Evolutionary conservation across 148 eudicot genomes (phyloP).

Genomic region (Rheum nobile): DNA sequence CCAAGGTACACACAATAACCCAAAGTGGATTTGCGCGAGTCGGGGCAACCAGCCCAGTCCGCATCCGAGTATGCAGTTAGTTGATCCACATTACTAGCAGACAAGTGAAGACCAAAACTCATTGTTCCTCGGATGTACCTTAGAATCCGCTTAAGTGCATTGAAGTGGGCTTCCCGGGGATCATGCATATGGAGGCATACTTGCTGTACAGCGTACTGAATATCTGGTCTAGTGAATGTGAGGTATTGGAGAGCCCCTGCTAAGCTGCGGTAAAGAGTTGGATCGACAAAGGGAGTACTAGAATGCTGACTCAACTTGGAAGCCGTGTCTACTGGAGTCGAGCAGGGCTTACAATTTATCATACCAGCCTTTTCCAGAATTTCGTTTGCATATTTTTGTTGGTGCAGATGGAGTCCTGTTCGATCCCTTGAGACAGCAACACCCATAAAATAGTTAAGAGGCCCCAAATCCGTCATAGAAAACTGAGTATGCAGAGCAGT

Average conservation of each 20-base stretch:
- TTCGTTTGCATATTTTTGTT: background rate
- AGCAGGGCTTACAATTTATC: background rate
- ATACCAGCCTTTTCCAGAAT: background rate
- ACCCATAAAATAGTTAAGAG: background rate
- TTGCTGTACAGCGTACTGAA: background rate
- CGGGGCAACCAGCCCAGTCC: conserved; percentile 1
- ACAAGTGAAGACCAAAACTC: background rate
- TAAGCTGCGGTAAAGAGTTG: background rate
- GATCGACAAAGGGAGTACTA: background rate
- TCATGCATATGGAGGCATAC: background rate
- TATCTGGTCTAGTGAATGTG: background rate
- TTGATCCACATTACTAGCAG: background rate
- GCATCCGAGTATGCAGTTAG: background rate
- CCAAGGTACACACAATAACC: background rate
- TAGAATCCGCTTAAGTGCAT: background rate
- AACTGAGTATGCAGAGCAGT: background rate
- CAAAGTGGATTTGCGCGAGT: background rate
- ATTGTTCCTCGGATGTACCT: background rate
- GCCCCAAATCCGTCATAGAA: background rate
- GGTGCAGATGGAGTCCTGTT: background rate
- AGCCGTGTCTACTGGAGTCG: background rate
- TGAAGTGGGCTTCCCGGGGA: background rate
- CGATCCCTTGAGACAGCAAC: background rate
- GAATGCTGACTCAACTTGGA: background rate
- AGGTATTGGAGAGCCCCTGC: background rate